phyloP scores from a whole-genome alignment of 257 asterid genomes.

The Solanum ossicruentum region DNA sequence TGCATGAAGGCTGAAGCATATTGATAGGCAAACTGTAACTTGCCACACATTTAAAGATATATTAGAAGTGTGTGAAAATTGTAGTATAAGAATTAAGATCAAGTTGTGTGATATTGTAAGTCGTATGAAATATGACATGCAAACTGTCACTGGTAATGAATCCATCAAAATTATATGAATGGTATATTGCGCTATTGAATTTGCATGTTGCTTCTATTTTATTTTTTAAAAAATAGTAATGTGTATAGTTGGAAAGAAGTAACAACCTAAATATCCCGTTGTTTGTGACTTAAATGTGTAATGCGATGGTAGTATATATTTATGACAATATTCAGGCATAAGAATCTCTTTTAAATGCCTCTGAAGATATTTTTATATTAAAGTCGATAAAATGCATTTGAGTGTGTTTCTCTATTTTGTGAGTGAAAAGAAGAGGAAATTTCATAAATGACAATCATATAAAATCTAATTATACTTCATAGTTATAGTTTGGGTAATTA shows the following conservation, averaged over 20 bases:
- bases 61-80: neutral
- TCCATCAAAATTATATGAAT: neutral
- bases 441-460: too few species aligned
- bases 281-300: neutral
- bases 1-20: neutral
- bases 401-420: neutral
- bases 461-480: too few species aligned
- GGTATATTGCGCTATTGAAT: too few species aligned
- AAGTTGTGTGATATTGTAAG: neutral
- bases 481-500: too few species aligned
- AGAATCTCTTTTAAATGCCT: neutral
- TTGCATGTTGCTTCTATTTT: too few species aligned
- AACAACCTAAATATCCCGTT: too few species aligned
- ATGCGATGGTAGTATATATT: neutral
- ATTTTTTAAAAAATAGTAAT: too few species aligned
- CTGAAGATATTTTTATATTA: too few species aligned
- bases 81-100: neutral
- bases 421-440: neutral
- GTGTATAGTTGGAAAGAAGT: too few species aligned
- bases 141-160: neutral
- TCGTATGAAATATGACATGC: neutral
- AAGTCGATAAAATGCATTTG: neutral
- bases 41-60: neutral
- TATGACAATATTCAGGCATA: neutral
- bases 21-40: neutral